Evolutionary conservation across 2,329 filamentous ascomycete species (phyloP), one percentile per base, ranked within the genome.

Genomic region (Fusarium pseudonygamai): DNA sequence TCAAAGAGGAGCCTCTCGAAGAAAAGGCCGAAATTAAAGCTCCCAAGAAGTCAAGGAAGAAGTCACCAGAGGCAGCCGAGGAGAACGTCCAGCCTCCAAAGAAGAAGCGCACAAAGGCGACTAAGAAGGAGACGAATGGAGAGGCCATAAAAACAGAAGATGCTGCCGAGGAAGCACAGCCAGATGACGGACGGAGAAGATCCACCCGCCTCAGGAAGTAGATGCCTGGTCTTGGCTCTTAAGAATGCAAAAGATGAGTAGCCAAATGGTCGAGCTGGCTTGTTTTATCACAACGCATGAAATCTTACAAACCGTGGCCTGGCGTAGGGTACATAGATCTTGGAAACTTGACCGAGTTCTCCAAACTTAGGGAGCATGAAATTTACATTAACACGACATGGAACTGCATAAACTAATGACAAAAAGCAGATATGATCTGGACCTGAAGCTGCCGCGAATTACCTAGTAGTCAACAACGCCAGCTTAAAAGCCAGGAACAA

Each of bases 1-100:
- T 84, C 36, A 87, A 88, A 72, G 83, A 85, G 50, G 83, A 86
- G 65, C 77, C 80, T 0, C 53, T 81, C 7, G 80, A 83, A 45
- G 73, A 76, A 8, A 78, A 78, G n/a, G 59, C 42, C 6, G 50
- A 61, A 63, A 37, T 77, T 71, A 58, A 79, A 39, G 62, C 75
- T 6, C 79, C 76, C 24, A 79, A 77, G 43, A 78, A 76, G 46
- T 60, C 75, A 39, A 69, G 76, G 34, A 81, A 78, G 72, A 65
- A 62, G 40, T 52, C 61, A 13, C 49, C 64, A 26, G 71, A 78
- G 55, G 67, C 61, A 20, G 73, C 75, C 59, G 76, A 57, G 53
- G 80, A 79, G 59, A 77, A 73, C 8, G 64, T 40, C 8, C 66
- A 74, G 5, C 77, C 78, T 7, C 57, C 60, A 11, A 60, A 53